Evolutionary conservation across 139 green algal genomes (phyloP), one percentile per base, ranked within the genome.

Genomic region (Asterochloris erici): DNA sequence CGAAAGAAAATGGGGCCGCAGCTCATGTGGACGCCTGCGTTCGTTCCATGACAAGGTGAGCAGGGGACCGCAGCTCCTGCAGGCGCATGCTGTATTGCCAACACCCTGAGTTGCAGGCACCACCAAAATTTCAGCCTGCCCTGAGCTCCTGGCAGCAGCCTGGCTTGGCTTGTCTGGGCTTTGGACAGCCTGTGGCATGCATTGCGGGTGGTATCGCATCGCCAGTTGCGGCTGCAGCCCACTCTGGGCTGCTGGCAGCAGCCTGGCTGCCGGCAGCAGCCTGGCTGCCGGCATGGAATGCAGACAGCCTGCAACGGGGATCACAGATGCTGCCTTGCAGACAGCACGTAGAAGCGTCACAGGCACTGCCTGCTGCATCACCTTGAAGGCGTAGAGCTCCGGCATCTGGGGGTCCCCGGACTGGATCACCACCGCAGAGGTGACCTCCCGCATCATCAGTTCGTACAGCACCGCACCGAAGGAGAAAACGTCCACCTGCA

Each of bases 401-500:
- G 63, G 27, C 63, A 82, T 73, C 12, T 74, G 61, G 12, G 78
- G 61, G n/a, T 82, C 78, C 47, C 78, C 78, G 24, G 78, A 63
- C 27, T 82, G 78, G 15, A 66, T 74, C 24, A 80, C 76, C 54
- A 80, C 76, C 24, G 78, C 78, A 28, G 78, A 73, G 14, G 78
- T 82, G 78, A 82, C 28, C 28, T 82, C 61, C 9, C 84, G 78
- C 14, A 79, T 82, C 14, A 90, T 73, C 68, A 87, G 73, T 78
- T 90, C 86, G 29, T 86, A 88, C 17, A 90, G 75, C 27, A 90
- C 61, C 19, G 86, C 82, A 6, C 84, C 86, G 70, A 90, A 86
- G 9, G 86, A 85, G 63, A 90, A 90, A 9, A 88, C 86, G 63
- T 90, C 84, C n/a, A 88, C 86, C 81, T 88, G 84, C 79, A 24